Conservation (phyloP, 768 basidiomycete genomes). For the Boletellus emodensis region DNA sequence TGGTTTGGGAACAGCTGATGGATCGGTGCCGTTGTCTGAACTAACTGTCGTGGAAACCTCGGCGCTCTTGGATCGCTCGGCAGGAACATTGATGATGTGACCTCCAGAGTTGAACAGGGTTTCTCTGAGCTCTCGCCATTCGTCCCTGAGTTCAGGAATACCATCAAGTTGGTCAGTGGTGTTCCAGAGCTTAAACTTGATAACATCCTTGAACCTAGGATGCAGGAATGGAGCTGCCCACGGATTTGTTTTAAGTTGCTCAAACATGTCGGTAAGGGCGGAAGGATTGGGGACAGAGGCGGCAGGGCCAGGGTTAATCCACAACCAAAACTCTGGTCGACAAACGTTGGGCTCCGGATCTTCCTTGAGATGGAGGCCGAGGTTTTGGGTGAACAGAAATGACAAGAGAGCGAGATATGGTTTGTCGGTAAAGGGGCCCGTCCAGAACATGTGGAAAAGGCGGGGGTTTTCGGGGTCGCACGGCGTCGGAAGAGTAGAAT, state of each 20-base stretch:
- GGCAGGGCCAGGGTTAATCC: conserved; percentile 98
- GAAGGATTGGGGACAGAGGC: conserved; percentile 82
- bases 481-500: conserved; percentile 50
- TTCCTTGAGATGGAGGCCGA: conserved; percentile 69
- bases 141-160: conserved; percentile 80
- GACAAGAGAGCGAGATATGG: conserved; percentile 94
- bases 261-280: conserved; percentile 79
- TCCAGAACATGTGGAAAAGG: conserved; percentile 99
- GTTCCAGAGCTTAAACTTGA: conserved; percentile 97
- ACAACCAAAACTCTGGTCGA: conserved; percentile 92
- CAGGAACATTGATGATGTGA: conserved; percentile 62
- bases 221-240: conserved; percentile 97
- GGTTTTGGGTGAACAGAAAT: conserved; percentile 94
- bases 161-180: conserved; percentile 96
- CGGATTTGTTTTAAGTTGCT: conserved; percentile 74
- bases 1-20: conserved; percentile 12
- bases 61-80: conserved; percentile 36
- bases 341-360: conserved; percentile 47
- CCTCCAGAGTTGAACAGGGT: conserved; percentile 89
- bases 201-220: conserved; percentile 83
- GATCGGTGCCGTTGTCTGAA: conserved; percentile 24
- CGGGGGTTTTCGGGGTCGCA: conserved; percentile 87
- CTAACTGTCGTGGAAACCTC: conserved; percentile 16
- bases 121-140: conserved; percentile 75
- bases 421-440: conserved; percentile 97